Evolutionary conservation across 78 protist species (phyloP).

Genomic region (Diacronema lutheri): DNA sequence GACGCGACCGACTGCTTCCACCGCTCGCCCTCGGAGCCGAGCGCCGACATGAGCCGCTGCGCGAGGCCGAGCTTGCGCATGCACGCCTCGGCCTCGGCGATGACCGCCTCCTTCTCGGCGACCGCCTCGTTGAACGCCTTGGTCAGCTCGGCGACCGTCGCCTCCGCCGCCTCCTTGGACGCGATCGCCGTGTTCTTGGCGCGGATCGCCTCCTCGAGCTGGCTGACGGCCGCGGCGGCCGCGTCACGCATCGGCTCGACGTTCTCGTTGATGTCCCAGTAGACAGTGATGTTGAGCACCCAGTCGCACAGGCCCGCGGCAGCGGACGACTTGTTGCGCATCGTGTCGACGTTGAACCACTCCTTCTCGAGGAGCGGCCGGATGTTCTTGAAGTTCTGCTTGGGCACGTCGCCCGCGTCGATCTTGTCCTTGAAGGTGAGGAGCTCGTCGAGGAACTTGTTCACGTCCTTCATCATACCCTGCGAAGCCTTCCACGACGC

Average conservation of each 20-base stretch:
- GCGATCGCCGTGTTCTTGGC: constrained; percentile 47
- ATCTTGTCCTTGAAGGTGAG: constrained; percentile 7
- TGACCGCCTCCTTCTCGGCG: constrained; percentile 43
- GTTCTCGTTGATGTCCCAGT: constrained; percentile 62
- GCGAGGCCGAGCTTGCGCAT: constrained; percentile 62
- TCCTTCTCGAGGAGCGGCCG: constrained; percentile 20
- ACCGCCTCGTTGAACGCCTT: constrained; percentile 45
- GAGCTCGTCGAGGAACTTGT: constrained; percentile 43
- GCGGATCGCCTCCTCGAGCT: constrained; percentile 52
- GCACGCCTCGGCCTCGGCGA: constrained; percentile 56
- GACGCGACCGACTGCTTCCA: constrained; percentile 49
- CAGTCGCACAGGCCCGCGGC: constrained; percentile 73
- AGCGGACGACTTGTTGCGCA: constrained; percentile 48
- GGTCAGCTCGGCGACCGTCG: constrained; percentile 52
- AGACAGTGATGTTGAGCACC: constrained; percentile 51
- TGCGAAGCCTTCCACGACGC: constrained; percentile 49
- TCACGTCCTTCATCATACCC: constrained; percentile 42
- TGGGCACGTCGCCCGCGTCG: constrained; percentile 43
- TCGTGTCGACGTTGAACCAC: constrained; percentile 39
- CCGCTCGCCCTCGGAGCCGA: constrained; percentile 63
- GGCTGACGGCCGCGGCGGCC: constrained; percentile 27
- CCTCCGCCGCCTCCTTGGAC: constrained; percentile 29
- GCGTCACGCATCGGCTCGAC: constrained; percentile 70
- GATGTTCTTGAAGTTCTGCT: not conserved
- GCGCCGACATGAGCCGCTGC: constrained; percentile 66